Evolutionary conservation across 192 early-diverging fungal species (phyloP).

Genomic region (Anaeromyces robustus): DNA sequence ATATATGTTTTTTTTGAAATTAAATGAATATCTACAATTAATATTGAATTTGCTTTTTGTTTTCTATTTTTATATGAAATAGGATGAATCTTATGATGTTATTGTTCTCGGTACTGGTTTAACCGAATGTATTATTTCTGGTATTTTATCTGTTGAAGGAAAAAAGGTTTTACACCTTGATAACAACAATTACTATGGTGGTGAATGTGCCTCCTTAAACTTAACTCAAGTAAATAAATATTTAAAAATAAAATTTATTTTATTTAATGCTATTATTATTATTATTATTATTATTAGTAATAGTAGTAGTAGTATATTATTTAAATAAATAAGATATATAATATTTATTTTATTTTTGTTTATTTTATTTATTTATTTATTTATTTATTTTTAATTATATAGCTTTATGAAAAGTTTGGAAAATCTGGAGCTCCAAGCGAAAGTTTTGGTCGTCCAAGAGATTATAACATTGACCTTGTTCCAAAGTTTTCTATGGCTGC

Average conservation of each 20-base stretch:
- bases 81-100: constrained; percentile 82
- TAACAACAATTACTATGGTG: constrained; percentile 97
- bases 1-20: too few species aligned
- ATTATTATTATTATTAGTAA: too few species aligned
- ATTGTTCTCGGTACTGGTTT: constrained; percentile 78
- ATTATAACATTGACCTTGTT: constrained; percentile 95
- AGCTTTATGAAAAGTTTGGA: constrained; percentile 62
- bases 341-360: too few species aligned
- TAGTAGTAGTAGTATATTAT: too few species aligned
- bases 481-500: constrained; percentile 99
- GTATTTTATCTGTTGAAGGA: constrained; percentile 72
- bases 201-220: constrained; percentile 87
- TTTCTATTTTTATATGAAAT: too few species aligned
- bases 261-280: too few species aligned
- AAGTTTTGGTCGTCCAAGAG: constrained; percentile 10
- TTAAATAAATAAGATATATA: neutral
- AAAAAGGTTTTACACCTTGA: constrained; percentile 86
- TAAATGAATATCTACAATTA: too few species aligned
- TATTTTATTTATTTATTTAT: too few species aligned
- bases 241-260: too few species aligned
- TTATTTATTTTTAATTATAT: neutral
- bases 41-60: too few species aligned
- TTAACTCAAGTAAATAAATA: constrained; percentile 66
- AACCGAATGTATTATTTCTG: constrained; percentile 80
- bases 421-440: constrained; percentile 9